Percentiles rank a stretch among this genome's conserved stretches.
Evolutionary conservation across 345 rosid genomes (phyloP).

Genomic region (Gossypium arboreum): DNA sequence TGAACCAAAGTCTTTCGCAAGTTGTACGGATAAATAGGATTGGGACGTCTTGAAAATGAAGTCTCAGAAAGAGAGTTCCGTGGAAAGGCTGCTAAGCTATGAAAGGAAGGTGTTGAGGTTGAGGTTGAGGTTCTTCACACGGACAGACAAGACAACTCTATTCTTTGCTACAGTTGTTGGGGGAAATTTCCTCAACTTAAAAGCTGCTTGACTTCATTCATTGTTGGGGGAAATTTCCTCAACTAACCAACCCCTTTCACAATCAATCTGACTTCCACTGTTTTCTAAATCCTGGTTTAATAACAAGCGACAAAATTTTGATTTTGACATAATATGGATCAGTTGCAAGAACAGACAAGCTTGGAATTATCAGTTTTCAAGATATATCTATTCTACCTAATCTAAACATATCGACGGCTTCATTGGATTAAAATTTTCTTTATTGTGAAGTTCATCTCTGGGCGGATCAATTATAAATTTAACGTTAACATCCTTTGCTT

Average conservation of each 20-base stretch:
- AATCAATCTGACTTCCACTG: background rate
- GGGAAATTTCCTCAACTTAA: background rate
- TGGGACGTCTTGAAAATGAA: background rate
- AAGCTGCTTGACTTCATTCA: background rate
- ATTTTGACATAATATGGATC: background rate
- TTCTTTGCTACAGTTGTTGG: background rate
- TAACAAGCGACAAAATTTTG: background rate
- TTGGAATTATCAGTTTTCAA: background rate
- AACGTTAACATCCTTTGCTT: background rate
- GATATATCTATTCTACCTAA: background rate
- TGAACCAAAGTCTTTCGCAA: no score
- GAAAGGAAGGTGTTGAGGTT: background rate
- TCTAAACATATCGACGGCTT: background rate
- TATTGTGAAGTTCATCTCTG: background rate
- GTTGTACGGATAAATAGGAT: no score
- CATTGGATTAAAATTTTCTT: background rate
- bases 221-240: background rate
- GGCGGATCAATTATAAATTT: background rate
- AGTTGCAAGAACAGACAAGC: background rate
- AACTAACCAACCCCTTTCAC: background rate
- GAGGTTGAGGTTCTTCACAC: background rate
- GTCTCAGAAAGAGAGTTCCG: background rate
- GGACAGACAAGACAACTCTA: background rate
- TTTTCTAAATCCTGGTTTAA: background rate
- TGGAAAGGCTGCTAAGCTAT: constrained; percentile 1